Evolutionary conservation across 129 eudicot species (phyloP).

Genomic region (Ambrosia artemisiifolia): DNA sequence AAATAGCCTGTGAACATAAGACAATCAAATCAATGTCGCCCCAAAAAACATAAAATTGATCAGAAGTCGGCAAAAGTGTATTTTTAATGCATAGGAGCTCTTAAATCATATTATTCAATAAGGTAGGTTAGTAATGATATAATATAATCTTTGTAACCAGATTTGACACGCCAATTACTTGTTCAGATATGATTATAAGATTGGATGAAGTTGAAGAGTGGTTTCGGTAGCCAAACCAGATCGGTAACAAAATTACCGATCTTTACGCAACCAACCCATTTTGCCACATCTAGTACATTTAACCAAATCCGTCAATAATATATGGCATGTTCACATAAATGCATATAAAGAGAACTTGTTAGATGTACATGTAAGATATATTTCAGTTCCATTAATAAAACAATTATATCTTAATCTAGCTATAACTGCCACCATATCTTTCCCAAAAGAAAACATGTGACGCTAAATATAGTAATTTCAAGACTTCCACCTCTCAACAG

Average conservation of each 20-base stretch:
- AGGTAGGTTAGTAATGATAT: not conserved
- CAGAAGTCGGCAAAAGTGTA: not conserved
- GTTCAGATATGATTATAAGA: not conserved
- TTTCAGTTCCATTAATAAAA: too few species aligned
- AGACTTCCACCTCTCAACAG: too few species aligned
- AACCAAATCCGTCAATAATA: too few species aligned
- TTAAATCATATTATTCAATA: not conserved
- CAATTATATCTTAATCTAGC: too few species aligned
- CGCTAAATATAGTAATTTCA: too few species aligned
- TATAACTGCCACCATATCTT: too few species aligned
- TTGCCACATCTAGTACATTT: too few species aligned
- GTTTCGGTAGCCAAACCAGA: not conserved
- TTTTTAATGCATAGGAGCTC: not conserved
- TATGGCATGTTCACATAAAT: not conserved
- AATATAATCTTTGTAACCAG: not conserved
- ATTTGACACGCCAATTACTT: not conserved
- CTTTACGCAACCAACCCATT: not conserved
- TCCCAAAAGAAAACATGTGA: too few species aligned
- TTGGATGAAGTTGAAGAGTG: not conserved
- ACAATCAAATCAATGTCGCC: not conserved
- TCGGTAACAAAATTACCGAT: too few species aligned
- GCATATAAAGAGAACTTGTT: not conserved
- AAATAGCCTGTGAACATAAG: constrained; percentile 28
- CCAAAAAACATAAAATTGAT: not conserved
- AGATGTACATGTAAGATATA: too few species aligned